These are phyloP conservation scores for Syncephalastrum racemosum DNA, from an alignment of 371 early-diverging fungal genomes.

Conservation along the genomic window DNA sequence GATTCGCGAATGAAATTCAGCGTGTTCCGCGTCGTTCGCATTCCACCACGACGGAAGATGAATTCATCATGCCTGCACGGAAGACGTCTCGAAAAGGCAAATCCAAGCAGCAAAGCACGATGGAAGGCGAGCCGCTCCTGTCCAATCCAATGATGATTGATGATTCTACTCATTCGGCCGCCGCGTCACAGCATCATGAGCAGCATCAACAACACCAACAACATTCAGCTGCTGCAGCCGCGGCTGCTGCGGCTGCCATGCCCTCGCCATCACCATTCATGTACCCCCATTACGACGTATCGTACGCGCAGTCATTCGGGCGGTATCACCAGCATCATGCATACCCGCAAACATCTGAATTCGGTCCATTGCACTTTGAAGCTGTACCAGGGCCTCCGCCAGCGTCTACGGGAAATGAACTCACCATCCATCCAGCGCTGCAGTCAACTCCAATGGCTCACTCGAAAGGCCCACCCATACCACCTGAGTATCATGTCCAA, in stretches of 20 bases:
- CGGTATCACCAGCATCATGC: constrained; percentile 18
- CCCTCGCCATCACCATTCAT: constrained; percentile 8
- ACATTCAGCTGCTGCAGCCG: constrained; percentile 11
- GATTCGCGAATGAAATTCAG: constrained; percentile 27
- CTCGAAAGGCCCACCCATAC: constrained; percentile 8
- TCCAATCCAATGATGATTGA: not conserved
- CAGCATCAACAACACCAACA: constrained; percentile 15
- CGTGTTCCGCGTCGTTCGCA: constrained; percentile 15
- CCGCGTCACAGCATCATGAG: constrained; percentile 17
- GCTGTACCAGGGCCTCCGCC: constrained; percentile 19
- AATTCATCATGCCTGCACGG: constrained; percentile 1
- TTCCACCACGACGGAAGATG: constrained; percentile 14
- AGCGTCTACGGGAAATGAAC: constrained; percentile 16
- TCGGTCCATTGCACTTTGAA: constrained; percentile 8
- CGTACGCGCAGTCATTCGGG: constrained; percentile 14
- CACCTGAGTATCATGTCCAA: no score
- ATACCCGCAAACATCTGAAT: constrained; percentile 18
- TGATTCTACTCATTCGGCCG: constrained; percentile 1
- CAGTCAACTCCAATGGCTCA: constrained; percentile 26
- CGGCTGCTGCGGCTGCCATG: constrained; percentile 11
- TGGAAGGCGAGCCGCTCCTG: constrained; percentile 1
- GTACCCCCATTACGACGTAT: constrained; percentile 19
- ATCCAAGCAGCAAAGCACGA: constrained; percentile 1
- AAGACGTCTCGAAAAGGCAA: not conserved
- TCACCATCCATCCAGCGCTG: constrained; percentile 28